phyloP scores from a whole-genome alignment of 176 grass and related monocot genomes.

The Avena eriantha region DNA sequence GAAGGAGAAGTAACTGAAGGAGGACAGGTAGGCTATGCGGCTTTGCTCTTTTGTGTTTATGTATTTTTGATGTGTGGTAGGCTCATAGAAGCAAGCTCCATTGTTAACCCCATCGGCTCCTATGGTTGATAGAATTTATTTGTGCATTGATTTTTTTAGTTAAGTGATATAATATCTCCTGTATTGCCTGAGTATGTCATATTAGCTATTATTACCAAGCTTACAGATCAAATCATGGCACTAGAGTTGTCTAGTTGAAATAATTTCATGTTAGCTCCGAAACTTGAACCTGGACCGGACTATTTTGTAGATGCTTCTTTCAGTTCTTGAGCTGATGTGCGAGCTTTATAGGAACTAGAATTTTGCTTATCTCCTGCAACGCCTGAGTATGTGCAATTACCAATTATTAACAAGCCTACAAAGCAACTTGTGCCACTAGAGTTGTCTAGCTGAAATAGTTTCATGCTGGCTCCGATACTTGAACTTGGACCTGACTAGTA shows the following conservation, averaged over 20 bases:
- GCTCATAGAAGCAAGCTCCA: constrained; percentile 18
- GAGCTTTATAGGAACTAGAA: not conserved
- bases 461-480: not conserved
- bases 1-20: constrained; percentile 76
- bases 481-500: constrained; percentile 5
- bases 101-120: not conserved
- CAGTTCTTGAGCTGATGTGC: not conserved
- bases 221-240: constrained; percentile 10
- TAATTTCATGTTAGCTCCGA: not conserved
- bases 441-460: constrained; percentile 32
- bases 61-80: constrained; percentile 18
- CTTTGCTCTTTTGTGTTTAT: constrained; percentile 16
- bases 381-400: not conserved
- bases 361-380: not conserved
- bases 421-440: not conserved
- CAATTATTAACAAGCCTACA: constrained; percentile 7
- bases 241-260: constrained; percentile 28
- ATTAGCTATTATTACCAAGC: not conserved
- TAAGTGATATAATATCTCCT: constrained; percentile 16
- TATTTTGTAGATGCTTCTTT: constrained; percentile 25
- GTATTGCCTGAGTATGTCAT: not conserved
- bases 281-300: constrained; percentile 3
- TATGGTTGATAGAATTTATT: constrained; percentile 18
- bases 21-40: constrained; percentile 68
- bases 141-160: constrained; percentile 4